A percentile compares a stretch with the other conserved stretches of the same genome.
Evolutionary conservation across 495 filamentous ascomycete genomes (phyloP).

Genomic region (Coniosporium apollinis): DNA sequence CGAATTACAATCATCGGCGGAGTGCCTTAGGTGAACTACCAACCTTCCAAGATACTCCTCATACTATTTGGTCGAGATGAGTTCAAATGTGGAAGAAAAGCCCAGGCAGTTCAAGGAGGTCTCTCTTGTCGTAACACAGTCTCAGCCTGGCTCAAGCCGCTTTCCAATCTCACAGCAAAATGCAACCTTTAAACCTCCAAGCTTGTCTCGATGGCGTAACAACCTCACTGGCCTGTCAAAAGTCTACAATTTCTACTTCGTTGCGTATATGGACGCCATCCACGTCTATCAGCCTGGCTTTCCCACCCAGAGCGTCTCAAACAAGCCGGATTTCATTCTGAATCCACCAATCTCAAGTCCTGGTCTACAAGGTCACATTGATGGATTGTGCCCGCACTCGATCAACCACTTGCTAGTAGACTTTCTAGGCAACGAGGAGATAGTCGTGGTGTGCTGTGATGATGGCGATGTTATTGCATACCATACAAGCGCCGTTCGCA

Average conservation of each 20-base stretch:
- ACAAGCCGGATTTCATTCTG: constrained; percentile 46
- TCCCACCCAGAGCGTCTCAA: constrained; percentile 44
- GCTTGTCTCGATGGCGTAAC: not conserved
- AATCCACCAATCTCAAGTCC: constrained; percentile 37
- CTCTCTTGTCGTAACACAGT: too few relatives aligned
- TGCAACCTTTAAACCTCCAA: not conserved
- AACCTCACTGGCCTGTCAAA: constrained; percentile 38
- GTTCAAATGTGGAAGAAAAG: too few relatives aligned
- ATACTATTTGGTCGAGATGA: too few relatives aligned
- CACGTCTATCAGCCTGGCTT: constrained; percentile 57
- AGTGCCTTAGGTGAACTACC: too few relatives aligned
- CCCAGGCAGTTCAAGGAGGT: too few relatives aligned
- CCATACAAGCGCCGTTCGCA: constrained; percentile 42
- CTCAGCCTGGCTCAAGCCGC: not conserved
- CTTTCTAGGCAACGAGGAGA: constrained; percentile 63
- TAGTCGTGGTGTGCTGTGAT: constrained; percentile 60
- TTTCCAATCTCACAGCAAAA: not conserved
- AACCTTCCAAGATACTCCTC: too few relatives aligned
- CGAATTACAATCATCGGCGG: too few relatives aligned
- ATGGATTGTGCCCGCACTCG: constrained; percentile 41
- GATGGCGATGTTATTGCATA: constrained; percentile 83
- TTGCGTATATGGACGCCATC: constrained; percentile 54
- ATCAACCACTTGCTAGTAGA: constrained; percentile 70
- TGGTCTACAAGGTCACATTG: constrained; percentile 36
- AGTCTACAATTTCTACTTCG: constrained; percentile 53